Percentiles rank a stretch among this genome's conserved stretches.
These are phyloP conservation scores for Aspergillus pseudoterreus DNA, from an alignment of 2,329 filamentous ascomycete species.

Conservation along the genomic window DNA sequence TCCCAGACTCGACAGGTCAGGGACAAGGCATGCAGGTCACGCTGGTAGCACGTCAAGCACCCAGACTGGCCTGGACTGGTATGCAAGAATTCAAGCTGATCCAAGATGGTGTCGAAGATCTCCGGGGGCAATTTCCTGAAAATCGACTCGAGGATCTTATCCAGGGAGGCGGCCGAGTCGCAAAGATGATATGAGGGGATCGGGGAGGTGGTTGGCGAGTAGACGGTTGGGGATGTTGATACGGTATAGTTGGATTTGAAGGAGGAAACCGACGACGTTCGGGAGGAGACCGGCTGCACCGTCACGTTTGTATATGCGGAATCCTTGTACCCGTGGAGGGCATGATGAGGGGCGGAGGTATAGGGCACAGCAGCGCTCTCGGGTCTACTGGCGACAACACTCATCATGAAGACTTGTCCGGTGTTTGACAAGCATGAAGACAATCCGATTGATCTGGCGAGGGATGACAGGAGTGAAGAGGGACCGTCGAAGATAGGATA, in stretches of 20 bases:
- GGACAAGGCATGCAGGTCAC: slow-evolving; percentile 52
- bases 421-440: slow-evolving; percentile 15
- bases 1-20: slow-evolving; percentile 57
- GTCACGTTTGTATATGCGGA: slow-evolving; percentile 23
- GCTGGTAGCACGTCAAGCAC: slow-evolving; percentile 53
- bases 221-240: slow-evolving; percentile 36
- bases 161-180: slow-evolving; percentile 36
- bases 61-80: slow-evolving; percentile 35
- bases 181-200: slow-evolving; percentile 33
- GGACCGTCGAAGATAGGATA: slow-evolving; percentile 8
- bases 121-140: slow-evolving; percentile 50
- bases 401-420: slow-evolving; percentile 29
- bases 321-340: slow-evolving; percentile 25
- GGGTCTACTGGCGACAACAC: slow-evolving; percentile 37
- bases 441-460: slow-evolving; percentile 1
- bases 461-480: slow-evolving; percentile 4
- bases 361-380: slow-evolving; percentile 32
- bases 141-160: slow-evolving; percentile 30
- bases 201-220: slow-evolving; percentile 33
- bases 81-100: slow-evolving; percentile 48
- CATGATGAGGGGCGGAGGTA: slow-evolving; percentile 22
- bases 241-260: slow-evolving; percentile 35
- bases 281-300: slow-evolving; percentile 28
- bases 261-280: slow-evolving; percentile 34
- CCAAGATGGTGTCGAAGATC: slow-evolving; percentile 54